Evolutionary conservation across 2,329 filamentous ascomycete species (phyloP), one percentile per base, ranked within the genome.

Genomic region (Davidsoniella virescens): DNA sequence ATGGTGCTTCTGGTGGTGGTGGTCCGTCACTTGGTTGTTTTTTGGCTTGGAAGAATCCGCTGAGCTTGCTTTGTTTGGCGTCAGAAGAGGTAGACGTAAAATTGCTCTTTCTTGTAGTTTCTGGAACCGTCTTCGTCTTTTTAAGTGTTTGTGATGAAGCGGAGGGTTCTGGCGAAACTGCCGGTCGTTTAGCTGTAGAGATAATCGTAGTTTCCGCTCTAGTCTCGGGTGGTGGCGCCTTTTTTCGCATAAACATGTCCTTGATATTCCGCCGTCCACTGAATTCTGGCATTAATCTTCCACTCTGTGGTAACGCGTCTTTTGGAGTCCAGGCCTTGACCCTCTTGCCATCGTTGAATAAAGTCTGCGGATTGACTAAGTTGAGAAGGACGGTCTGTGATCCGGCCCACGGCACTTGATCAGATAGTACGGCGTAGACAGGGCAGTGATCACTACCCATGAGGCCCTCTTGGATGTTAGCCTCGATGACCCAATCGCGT

Each of bases 371-470:
- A 57, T 92, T 95, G 73, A 95, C 76, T 47, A 92, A 63, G 59
- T 95, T 87, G 25, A 71, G 63, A 2, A 87, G 67, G 56, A 79
- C 62, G 2, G 73, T 61, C 43, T 75, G 63, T 42, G 26, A 67
- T 58, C 1, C 67, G 72, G 12, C 70, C 63, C 5, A 73, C 56
- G 94, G 75, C 2, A 60, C 67, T 36, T 88, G 77, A 16, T 80
- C 47, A n/a, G 16, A 77, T 20, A 93, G 69, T 2, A 75, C 72
- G 1, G 81, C 87, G 62, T 83, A 96, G 1, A 96, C 90, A 0
- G 92, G 92, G 58, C 92, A 98, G 63, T 98, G 92, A 60, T 98
- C 92, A 1, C 90, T 96, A 0, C 92, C 92, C 73, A 94, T 82
- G 18, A 96, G 67, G 0, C 88, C 88, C 64, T 94, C 87, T 62